Evolutionary conservation across 2,329 filamentous ascomycete species (phyloP).

Genomic region (Colletotrichum echinochloae): DNA sequence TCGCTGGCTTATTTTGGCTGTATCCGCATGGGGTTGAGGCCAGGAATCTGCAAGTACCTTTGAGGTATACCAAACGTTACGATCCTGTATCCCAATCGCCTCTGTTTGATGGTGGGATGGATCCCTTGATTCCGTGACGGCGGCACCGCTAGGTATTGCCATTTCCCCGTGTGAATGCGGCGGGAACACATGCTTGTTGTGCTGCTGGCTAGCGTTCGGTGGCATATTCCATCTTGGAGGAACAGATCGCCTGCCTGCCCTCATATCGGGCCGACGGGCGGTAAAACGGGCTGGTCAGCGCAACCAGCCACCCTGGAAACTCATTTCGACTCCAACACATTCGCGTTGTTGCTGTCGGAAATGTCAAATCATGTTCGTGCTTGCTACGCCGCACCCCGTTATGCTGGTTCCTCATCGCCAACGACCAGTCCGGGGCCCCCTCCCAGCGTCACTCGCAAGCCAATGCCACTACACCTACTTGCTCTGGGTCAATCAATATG

Average conservation of each 20-base stretch:
- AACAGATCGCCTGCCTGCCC: not conserved
- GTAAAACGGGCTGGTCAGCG: not conserved
- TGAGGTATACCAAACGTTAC: conserved; percentile 10
- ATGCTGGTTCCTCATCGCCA: not conserved
- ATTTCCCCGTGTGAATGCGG: not conserved
- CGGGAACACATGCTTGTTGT: not conserved
- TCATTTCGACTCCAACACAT: conserved; percentile 1
- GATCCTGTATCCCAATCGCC: conserved; percentile 1
- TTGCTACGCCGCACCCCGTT: not conserved
- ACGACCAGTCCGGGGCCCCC: not conserved
- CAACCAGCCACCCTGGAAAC: not conserved
- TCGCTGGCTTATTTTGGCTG: conserved; percentile 35
- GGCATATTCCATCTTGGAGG: not conserved
- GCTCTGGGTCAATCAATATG: not conserved
- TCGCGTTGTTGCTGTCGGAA: not conserved
- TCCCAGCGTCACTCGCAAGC: not conserved
- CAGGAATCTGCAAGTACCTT: conserved; percentile 15
- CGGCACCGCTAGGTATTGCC: not conserved
- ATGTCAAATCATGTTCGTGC: conserved; percentile 17
- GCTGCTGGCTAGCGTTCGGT: not conserved
- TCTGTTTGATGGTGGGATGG: not conserved
- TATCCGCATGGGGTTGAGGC: conserved; percentile 25
- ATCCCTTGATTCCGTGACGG: not conserved
- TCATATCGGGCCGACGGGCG: conserved; percentile 15
- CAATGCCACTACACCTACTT: not conserved